phyloP scores from a whole-genome alignment of 78 protist species.

The Dictyostelium firmibasis region DNA sequence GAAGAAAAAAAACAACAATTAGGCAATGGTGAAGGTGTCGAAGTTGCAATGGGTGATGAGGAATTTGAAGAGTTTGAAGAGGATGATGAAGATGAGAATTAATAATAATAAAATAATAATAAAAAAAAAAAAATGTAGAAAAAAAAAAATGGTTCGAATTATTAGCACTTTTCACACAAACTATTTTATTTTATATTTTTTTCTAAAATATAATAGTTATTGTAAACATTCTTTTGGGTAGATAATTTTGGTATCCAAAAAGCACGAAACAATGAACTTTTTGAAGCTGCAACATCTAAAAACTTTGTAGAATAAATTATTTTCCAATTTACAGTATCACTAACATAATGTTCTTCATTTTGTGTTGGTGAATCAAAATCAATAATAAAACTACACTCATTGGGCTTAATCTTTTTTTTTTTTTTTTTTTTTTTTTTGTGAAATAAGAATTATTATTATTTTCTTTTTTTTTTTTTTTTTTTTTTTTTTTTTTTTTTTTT shows the following conservation, averaged over 20 bases:
- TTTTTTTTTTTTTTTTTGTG: background rate
- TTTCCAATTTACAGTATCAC: background rate
- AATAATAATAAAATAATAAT: background rate
- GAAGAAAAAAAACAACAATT: background rate
- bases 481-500: background rate
- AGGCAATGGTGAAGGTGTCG: background rate
- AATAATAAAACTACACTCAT: constrained; percentile 31
- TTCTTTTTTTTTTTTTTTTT: background rate
- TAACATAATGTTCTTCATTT: constrained; percentile 7
- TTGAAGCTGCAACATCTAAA: constrained; percentile 15
- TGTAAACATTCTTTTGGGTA: background rate
- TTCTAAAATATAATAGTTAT: constrained; percentile 24
- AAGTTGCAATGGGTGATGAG: background rate
- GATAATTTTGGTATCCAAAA: constrained; percentile 5
- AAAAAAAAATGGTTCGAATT: background rate
- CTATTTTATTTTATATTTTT: background rate
- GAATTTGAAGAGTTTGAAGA: background rate
- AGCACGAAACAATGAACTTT: background rate
- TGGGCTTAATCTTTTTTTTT: background rate
- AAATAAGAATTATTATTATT: too few species aligned
- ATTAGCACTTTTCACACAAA: background rate
- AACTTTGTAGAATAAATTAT: constrained; percentile 9
- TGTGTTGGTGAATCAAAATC: constrained; percentile 62
- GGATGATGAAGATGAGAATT: background rate
- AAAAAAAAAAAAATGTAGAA: background rate